Conservation (phyloP, 495 filamentous ascomycete genomes). For the Penicillium odoratum region DNA sequence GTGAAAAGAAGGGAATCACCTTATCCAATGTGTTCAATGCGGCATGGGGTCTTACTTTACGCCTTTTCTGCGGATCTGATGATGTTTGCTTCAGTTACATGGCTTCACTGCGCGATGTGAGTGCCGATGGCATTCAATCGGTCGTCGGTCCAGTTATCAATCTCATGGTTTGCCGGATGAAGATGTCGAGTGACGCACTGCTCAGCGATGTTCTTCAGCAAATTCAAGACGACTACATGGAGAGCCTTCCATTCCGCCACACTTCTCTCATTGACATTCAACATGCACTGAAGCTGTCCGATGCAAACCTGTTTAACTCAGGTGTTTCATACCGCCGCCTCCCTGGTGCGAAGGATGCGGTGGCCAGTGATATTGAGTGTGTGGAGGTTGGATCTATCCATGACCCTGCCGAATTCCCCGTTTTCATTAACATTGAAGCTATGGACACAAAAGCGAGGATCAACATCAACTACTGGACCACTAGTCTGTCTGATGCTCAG, state of each 20-base stretch:
- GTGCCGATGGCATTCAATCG: constrained; percentile 45
- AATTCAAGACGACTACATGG: constrained; percentile 53
- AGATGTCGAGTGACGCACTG: constrained; percentile 22
- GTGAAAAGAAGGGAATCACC: constrained; percentile 49
- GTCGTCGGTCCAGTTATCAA: constrained; percentile 57
- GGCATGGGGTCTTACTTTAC: constrained; percentile 55
- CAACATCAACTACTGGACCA: constrained; percentile 60
- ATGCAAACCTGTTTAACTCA: constrained; percentile 43
- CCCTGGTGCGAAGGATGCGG: constrained; percentile 21
- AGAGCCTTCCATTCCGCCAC: constrained; percentile 47
- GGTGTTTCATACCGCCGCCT: constrained; percentile 48
- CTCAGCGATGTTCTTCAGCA: constrained; percentile 35
- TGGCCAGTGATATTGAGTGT: constrained; percentile 37
- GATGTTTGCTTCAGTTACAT: constrained; percentile 58
- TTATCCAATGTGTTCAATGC: constrained; percentile 53
- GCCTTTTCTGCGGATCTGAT: constrained; percentile 46
- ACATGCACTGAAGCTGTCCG: constrained; percentile 43
- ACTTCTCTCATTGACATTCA: constrained; percentile 56
- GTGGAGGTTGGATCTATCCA: constrained; percentile 44
- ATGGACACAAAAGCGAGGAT: constrained; percentile 45
- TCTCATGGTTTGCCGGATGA: constrained; percentile 53
- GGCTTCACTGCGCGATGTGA: constrained; percentile 50
- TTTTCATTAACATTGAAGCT: constrained; percentile 57
- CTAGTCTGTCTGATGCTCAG: constrained; percentile 46
- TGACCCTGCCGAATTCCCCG: constrained; percentile 57